A percentile compares a stretch with the other conserved stretches of the same genome.
These are phyloP conservation scores for Mycena albidolilacea DNA, from an alignment of 768 basidiomycete genomes.

Conservation along the genomic window DNA sequence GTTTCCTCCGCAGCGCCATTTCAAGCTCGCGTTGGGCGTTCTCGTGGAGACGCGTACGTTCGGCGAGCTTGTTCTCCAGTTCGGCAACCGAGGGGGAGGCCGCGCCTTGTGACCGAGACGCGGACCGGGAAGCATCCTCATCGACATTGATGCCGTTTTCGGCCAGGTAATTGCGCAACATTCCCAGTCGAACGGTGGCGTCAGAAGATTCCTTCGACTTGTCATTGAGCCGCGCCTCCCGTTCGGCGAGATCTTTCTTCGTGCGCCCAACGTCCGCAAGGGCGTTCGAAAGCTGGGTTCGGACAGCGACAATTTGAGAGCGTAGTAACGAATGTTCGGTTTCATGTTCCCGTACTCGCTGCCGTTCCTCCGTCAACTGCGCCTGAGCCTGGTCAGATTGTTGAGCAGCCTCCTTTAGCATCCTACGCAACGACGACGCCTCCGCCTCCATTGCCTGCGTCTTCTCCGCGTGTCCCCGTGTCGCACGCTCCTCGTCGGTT, in stretches of 20 bases:
- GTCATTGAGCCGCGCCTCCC: conserved; percentile 76
- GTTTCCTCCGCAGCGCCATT: conserved; percentile 73
- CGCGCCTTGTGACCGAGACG: conserved; percentile 55
- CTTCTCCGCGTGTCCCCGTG: conserved; percentile 87
- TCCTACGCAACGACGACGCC: conserved; percentile 78
- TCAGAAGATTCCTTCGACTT: conserved; percentile 78
- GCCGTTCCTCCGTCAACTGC: conserved; percentile 78
- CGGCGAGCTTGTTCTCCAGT: conserved; percentile 83
- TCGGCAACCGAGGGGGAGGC: conserved; percentile 71
- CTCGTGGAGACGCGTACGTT: conserved; percentile 81
- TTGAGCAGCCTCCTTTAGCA: conserved; percentile 85
- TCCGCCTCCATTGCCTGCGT: conserved; percentile 86
- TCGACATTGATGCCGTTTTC: conserved; percentile 90
- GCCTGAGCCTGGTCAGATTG: conserved; percentile 78
- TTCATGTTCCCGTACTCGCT: conserved; percentile 74
- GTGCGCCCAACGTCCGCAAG: conserved; percentile 77
- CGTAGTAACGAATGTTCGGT: conserved; percentile 74
- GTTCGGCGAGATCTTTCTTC: conserved; percentile 77
- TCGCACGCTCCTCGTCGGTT: conserved; percentile 84
- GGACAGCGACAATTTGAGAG: conserved; percentile 81
- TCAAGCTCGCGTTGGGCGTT: conserved; percentile 83
- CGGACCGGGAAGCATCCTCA: conserved; percentile 74
- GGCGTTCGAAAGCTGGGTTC: conserved; percentile 79
- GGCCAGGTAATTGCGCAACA: conserved; percentile 88
- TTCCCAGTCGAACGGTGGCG: conserved; percentile 78